Percentiles rank a stretch among this genome's conserved stretches.
Evolutionary conservation across 352 stramenopile species (phyloP).

Genomic region (Pythium vanterpoolii): DNA sequence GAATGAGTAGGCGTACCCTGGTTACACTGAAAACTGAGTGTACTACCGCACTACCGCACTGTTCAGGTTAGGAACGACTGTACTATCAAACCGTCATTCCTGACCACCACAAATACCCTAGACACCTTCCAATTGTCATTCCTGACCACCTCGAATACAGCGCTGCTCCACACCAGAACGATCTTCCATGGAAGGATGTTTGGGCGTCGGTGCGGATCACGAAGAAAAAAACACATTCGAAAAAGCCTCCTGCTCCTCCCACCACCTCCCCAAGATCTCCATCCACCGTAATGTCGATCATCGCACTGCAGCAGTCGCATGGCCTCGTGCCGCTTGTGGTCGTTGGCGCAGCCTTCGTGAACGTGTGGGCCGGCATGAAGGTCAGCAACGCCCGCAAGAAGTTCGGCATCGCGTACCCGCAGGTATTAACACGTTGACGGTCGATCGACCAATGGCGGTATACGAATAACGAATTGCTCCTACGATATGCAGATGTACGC

Average conservation of each 20-base stretch:
- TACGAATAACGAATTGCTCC: no score
- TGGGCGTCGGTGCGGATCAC: no score
- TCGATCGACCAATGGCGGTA: no score
- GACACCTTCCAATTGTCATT: no score
- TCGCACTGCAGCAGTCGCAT: slow-evolving; percentile 57
- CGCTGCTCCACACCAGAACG: no score
- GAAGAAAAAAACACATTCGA: no score
- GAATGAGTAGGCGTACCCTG: neutral
- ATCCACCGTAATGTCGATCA: slow-evolving; percentile 17
- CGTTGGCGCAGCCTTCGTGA: slow-evolving; percentile 50
- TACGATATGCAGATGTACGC: slow-evolving; percentile 66
- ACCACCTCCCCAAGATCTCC: neutral
- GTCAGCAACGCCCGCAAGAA: slow-evolving; percentile 63
- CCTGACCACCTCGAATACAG: no score
- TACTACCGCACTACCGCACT: neutral
- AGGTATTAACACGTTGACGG: no score
- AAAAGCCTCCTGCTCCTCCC: neutral
- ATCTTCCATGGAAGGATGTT: no score
- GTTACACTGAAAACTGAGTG: neutral
- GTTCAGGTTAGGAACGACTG: no score
- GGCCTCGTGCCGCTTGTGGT: slow-evolving; percentile 63
- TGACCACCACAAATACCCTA: no score
- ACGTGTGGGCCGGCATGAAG: slow-evolving; percentile 51
- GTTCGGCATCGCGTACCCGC: slow-evolving; percentile 53
- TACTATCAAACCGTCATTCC: no score